Conservation (phyloP, 2,329 filamentous ascomycete species). For the Ophiostoma piceae region DNA sequence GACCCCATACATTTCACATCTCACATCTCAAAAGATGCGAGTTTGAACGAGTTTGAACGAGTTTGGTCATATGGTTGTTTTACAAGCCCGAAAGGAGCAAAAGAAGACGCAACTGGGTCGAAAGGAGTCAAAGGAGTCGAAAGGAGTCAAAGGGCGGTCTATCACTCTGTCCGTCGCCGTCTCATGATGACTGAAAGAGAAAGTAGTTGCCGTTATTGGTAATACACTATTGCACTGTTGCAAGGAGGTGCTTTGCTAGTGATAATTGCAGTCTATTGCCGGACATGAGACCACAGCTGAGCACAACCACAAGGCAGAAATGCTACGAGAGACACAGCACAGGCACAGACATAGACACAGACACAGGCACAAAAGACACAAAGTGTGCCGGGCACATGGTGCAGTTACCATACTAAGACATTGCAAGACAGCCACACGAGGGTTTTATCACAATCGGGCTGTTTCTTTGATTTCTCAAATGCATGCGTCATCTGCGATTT, state of each 20-base stretch:
- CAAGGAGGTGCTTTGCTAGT: neutral
- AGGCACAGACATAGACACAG: neutral
- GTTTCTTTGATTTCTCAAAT: neutral
- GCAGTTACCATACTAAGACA: neutral
- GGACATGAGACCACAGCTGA: neutral
- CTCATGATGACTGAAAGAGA: neutral
- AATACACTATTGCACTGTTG: neutral
- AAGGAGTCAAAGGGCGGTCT: too few species aligned
- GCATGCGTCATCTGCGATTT: neutral
- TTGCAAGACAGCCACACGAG: neutral
- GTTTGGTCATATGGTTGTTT: neutral
- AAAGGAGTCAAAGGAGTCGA: too few species aligned
- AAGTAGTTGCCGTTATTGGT: neutral
- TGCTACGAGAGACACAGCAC: constrained; percentile 2
- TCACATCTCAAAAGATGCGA: neutral
- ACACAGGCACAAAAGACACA: neutral
- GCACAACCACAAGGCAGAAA: neutral
- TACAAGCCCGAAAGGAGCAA: neutral
- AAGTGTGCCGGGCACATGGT: neutral
- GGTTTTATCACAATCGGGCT: neutral
- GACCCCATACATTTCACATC: neutral
- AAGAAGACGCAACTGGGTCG: neutral
- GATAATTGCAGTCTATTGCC: neutral
- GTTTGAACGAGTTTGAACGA: neutral
- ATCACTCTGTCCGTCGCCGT: neutral